Base-by-base conservation (phyloP, 2,329 filamentous ascomycete species). In the Cladophialophora exuberans region DNA sequence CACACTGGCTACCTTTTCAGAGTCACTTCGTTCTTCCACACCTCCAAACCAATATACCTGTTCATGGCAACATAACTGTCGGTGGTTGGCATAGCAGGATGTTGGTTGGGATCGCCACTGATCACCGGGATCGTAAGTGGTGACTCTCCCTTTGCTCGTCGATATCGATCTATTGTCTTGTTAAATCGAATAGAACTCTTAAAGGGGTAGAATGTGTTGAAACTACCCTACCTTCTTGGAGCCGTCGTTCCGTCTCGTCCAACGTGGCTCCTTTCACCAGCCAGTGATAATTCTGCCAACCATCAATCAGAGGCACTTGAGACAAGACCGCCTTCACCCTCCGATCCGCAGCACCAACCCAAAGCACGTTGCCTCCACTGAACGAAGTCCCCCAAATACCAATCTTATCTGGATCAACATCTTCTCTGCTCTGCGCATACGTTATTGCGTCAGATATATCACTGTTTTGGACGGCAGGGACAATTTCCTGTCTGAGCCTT, bases 11-110 rank as follows among this genome's bases (percentile, higher is more conserved):
- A 59, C 56, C 60, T 68, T 46, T 64, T 65, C 2, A 73, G 23
- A 0, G 72, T 74, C 3, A 72, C 64, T 31, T 72, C 66, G 41
- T 74, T 73, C 57, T 70, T 69, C 72, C 72, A 74, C 7, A 43
- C 54, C 9, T 30, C 54, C 52, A 69, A 69, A 48, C 65, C 64
- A 11, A 42, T 59, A 68, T 67, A 72, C 7, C 39, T 58, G 4
- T 54, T 54, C 50, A 72, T 72, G 57, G 67, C 73, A 6, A 57
- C 51, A 44, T 65, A 69, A 43, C 63, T 67, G 42, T 73, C 72
- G 1, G 13, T 4, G 6, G 35, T 38, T 6, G 35, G 35, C 13
- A 38, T 7, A 6, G n/a, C 35, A 4, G 13, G 11, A 6, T 15
- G 35, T 38, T 38, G 17, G 11, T 38, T 15, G 4, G 35, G 35